Evolutionary conservation across 192 early-diverging fungal genomes (phyloP).

Genomic region (Pilobolus umbonatus): DNA sequence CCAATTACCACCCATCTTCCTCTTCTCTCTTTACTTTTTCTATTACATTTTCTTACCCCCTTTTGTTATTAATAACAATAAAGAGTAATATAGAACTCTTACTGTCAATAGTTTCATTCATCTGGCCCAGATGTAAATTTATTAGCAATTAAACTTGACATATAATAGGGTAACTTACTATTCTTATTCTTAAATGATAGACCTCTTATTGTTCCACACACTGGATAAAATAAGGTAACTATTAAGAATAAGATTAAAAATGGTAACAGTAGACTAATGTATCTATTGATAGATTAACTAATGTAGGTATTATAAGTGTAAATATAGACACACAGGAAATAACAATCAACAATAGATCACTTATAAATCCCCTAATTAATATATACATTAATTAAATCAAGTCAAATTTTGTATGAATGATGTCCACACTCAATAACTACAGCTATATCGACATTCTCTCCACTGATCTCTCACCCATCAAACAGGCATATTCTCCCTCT

Average conservation of each 20-base stretch:
- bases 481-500: not conserved
- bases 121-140: too few species aligned
- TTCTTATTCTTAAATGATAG: not conserved
- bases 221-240: constrained; percentile 1
- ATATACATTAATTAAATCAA: too few species aligned
- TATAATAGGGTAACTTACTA: constrained; percentile 7
- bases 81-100: too few species aligned
- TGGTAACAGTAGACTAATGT: too few species aligned
- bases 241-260: not conserved
- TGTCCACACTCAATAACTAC: not conserved
- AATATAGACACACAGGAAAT: not conserved
- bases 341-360: not conserved
- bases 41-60: not conserved
- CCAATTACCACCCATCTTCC: not conserved
- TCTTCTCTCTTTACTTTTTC: not conserved
- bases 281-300: not conserved
- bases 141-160: too few species aligned
- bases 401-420: not conserved
- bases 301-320: not conserved
- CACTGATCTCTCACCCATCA: not conserved
- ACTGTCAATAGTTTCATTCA: too few species aligned
- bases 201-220: not conserved
- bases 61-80: not conserved
- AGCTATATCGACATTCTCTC: not conserved
- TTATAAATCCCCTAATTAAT: too few species aligned